phyloP scores from a whole-genome alignment of 768 basidiomycete genomes.

The Suillus luteus region DNA sequence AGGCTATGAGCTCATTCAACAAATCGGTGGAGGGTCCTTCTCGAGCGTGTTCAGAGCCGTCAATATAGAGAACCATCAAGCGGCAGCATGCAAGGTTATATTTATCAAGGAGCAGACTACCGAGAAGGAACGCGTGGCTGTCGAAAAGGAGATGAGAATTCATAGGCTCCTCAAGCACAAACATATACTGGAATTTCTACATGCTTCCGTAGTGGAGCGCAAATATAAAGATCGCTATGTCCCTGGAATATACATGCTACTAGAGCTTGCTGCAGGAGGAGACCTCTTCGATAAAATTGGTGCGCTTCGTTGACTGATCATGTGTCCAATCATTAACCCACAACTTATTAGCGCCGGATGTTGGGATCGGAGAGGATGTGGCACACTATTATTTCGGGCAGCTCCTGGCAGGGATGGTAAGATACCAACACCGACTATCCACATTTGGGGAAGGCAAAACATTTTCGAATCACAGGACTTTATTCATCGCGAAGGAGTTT shows the following conservation, averaged over 20 bases:
- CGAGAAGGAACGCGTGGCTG: constrained; percentile 63
- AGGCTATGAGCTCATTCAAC: constrained; percentile 73
- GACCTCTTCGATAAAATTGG: constrained; percentile 99
- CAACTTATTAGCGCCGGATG: constrained; percentile 71
- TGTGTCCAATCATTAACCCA: neutral
- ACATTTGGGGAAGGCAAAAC: constrained; percentile 5
- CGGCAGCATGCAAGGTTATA: constrained; percentile 90
- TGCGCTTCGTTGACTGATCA: constrained; percentile 39
- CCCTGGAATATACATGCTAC: constrained; percentile 87
- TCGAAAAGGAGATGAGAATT: constrained; percentile 92
- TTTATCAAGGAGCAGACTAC: constrained; percentile 55
- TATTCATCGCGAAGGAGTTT: constrained; percentile 87
- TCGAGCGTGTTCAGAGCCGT: constrained; percentile 88
- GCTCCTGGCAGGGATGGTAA: constrained; percentile 78
- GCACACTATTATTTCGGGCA: constrained; percentile 92
- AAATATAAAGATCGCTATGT: constrained; percentile 58
- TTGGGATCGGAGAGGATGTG: constrained; percentile 82
- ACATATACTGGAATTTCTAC: constrained; percentile 84
- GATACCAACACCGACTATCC: constrained; percentile 24
- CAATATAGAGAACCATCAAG: constrained; percentile 59
- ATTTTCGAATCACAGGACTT: constrained; percentile 53
- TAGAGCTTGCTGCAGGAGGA: constrained; percentile 92
- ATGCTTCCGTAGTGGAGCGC: constrained; percentile 72
- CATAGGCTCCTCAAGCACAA: constrained; percentile 77
- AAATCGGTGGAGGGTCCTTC: constrained; percentile 88